Evolutionary conservation across 2,329 filamentous ascomycete species (phyloP).

Genomic region (Trichothecium sympodiale): DNA sequence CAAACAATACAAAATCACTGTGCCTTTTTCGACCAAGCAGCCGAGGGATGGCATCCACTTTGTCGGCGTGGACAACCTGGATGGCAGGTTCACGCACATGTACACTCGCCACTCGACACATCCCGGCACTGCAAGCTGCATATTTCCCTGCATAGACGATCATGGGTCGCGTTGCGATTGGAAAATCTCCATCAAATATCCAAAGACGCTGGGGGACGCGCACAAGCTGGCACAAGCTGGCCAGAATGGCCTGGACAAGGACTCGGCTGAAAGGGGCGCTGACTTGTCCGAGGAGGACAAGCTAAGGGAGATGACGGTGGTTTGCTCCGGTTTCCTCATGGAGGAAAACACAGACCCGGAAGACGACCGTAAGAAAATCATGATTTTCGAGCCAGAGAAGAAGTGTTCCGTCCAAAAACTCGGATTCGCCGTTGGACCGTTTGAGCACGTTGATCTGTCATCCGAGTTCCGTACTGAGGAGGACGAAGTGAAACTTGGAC

Average conservation of each 20-base stretch:
- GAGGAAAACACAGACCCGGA: constrained; percentile 70
- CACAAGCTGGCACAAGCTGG: constrained; percentile 37
- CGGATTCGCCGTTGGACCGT: constrained; percentile 87
- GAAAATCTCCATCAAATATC: constrained; percentile 79
- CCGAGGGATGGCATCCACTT: constrained; percentile 87
- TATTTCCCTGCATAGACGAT: constrained; percentile 92
- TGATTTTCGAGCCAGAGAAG: constrained; percentile 68
- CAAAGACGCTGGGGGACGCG: constrained; percentile 75
- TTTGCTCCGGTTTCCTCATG: constrained; percentile 81
- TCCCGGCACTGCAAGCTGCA: constrained; percentile 68
- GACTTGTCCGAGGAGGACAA: constrained; percentile 67
- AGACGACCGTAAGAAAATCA: constrained; percentile 75
- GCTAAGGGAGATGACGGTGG: constrained; percentile 74
- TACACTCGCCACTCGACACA: constrained; percentile 77
- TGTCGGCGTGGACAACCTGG: constrained; percentile 70
- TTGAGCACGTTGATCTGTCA: constrained; percentile 79
- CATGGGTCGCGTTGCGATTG: constrained; percentile 71
- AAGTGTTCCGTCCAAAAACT: constrained; percentile 79
- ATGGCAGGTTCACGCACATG: constrained; percentile 77
- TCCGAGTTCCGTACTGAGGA: constrained; percentile 82
- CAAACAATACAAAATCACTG: constrained; percentile 39
- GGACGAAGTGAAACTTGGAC: constrained; percentile 81
- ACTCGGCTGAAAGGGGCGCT: constrained; percentile 26
- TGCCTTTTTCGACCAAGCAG: constrained; percentile 67
- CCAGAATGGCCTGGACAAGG: constrained; percentile 28